Evolutionary conservation across 1,284 basidiomycete genomes (phyloP), one percentile per base, ranked within the genome.

Genomic region (Tremellales sp.): DNA sequence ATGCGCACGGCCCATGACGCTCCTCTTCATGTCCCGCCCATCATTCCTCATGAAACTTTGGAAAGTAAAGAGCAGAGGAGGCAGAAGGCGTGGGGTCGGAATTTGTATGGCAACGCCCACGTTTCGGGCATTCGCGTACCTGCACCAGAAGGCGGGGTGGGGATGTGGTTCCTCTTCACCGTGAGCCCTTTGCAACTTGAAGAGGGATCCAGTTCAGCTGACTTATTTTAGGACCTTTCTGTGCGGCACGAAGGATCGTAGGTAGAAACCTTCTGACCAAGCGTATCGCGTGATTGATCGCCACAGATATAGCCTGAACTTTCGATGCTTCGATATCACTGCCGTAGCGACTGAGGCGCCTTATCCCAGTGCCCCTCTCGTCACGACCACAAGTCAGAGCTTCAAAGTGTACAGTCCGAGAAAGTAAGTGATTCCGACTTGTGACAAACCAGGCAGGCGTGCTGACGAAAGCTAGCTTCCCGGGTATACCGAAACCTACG

Each of bases 161-260:
- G 68, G 2, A 35, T 68, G 4, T 73, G 70, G 70, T 73, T 73
- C 43, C 40, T 70, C 2, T 73, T 73, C 51, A 67, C 65, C 1
- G 70, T 72, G 31, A 56, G 67, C 59, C n/a, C n/a, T 8, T 8
- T 8, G 15, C 29, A 31, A 31, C 29, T 31, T 8, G 8, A 15
- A 19, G 15, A 49, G 12, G 19, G n/a, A 11, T 24, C 12, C 17
- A 43, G 19, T 15, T 33, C 2, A 24, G 24, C 43, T 53, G 26
- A 36, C 36, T 7, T 43, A 21, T 17, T 25, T 7, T 44, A 72
- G 70, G 68, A 71, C 43, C 51, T 73, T 11, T 65, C 53, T 23
- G 61, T 73, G 1, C 54, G 67, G 5, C 58, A 62, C 36, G 70
- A 73, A 49, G 70, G 68, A 47, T 55, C 45, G 64, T 68, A 39